phyloP scores from a whole-genome alignment of 257 asterid species.

The Capsicum rhomboideum region DNA sequence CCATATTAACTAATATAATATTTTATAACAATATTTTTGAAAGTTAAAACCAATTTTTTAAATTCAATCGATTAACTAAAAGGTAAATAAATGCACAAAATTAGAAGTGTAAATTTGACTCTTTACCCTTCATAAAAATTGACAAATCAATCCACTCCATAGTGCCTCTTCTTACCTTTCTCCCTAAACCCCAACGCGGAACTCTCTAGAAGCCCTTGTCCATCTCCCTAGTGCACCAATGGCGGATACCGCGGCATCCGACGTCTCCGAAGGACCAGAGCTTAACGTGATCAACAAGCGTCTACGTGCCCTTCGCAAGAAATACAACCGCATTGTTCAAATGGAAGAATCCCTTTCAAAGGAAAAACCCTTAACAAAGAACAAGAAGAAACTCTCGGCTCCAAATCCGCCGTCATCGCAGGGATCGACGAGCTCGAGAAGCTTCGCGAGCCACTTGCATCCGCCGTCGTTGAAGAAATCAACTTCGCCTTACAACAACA shows the following conservation, averaged over 20 bases:
- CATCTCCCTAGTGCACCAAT: neutral
- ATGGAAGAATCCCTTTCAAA: conserved; percentile 60
- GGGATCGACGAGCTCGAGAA: conserved; percentile 72
- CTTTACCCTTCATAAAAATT: no score
- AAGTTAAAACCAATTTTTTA: no score
- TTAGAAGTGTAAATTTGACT: no score
- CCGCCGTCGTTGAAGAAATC: conserved; percentile 65
- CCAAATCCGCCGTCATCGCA: conserved; percentile 51
- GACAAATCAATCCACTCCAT: no score
- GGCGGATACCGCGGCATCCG: conserved; percentile 26
- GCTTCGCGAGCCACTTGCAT: conserved; percentile 48
- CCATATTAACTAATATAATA: no score
- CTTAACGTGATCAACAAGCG: conserved; percentile 66
- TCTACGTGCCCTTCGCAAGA: conserved; percentile 68
- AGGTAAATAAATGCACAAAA: no score
- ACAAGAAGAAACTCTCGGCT: conserved; percentile 65
- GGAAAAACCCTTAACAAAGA: conserved; percentile 73
- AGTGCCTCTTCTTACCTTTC: no score
- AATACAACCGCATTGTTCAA: conserved; percentile 54
- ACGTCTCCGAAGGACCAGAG: conserved; percentile 56
- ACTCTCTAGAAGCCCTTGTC: neutral
- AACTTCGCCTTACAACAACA: conserved; percentile 6
- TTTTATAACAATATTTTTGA: no score
- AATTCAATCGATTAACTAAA: no score
- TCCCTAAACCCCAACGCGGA: no score